Evolutionary conservation across 1,139 yeast genomes (phyloP).

Genomic region (Saccharomyces hybrid): DNA sequence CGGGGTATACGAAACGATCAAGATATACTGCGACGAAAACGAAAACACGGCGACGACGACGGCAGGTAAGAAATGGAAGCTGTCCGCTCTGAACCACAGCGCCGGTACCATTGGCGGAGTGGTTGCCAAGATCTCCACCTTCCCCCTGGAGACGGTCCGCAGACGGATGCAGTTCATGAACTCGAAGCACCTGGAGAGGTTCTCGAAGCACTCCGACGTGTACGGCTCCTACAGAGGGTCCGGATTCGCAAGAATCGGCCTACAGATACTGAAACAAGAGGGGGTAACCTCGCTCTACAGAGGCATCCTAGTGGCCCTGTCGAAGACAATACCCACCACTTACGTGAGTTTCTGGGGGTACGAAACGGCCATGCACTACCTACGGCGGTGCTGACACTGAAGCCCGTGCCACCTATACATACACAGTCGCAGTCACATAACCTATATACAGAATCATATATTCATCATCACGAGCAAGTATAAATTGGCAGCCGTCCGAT

Average conservation of each 20-base stretch:
- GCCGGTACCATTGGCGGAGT: conserved; percentile 78
- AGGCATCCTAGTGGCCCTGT: conserved; percentile 60
- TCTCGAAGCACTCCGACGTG: conserved; percentile 22
- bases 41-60: background rate
- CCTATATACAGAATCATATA: background rate
- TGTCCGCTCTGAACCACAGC: conserved; percentile 44
- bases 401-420: background rate
- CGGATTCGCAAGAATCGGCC: conserved; percentile 29
- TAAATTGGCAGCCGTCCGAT: background rate
- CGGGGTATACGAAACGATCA: conserved; percentile 48
- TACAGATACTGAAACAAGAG: conserved; percentile 42
- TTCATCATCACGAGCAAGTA: background rate
- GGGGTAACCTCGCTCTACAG: conserved; percentile 64
- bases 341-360: conserved; percentile 70
- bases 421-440: background rate
- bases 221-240: conserved; percentile 16
- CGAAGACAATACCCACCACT: conserved; percentile 78
- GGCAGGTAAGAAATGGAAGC: conserved; percentile 4
- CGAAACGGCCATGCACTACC: conserved; percentile 37
- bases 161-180: conserved; percentile 67
- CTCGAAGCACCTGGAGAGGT: conserved; percentile 27
- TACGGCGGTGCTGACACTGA: background rate
- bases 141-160: conserved; percentile 80
- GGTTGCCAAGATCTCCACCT: conserved; percentile 61
- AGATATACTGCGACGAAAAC: conserved; percentile 21